Evolutionary conservation across 2,329 filamentous ascomycete species (phyloP).

Genomic region (Calonectria pseudoturangicola): DNA sequence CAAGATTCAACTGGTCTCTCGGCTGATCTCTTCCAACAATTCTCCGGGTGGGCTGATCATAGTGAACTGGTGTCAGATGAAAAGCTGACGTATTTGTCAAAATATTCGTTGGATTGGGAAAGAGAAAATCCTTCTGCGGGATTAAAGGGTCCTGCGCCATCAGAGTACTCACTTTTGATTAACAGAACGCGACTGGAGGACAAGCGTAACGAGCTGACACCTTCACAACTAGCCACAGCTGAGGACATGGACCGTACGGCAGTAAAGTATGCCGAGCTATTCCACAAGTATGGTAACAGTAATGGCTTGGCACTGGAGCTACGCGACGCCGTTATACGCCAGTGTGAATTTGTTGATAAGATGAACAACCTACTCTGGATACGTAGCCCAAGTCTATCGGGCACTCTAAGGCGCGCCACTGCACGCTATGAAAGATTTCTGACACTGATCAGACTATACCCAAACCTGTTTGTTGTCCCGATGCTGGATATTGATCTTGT

Average conservation of each 20-base stretch:
- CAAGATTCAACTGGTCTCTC: neutral
- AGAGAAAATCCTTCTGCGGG: too few species aligned
- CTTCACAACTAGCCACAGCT: too few species aligned
- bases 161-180: too few species aligned
- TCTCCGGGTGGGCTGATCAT: too few species aligned
- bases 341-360: neutral
- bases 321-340: constrained; percentile 1
- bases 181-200: too few species aligned
- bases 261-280: neutral
- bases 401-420: neutral
- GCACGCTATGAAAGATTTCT: neutral
- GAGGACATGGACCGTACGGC: neutral
- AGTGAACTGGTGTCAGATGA: too few species aligned
- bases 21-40: neutral
- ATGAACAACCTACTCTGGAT: neutral
- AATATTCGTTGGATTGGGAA: too few species aligned
- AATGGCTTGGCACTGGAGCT: neutral
- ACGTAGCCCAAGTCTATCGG: neutral
- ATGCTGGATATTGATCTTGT: neutral
- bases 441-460: neutral
- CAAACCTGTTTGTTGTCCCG: neutral
- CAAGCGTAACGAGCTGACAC: too few species aligned
- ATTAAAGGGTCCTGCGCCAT: too few species aligned
- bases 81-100: too few species aligned
- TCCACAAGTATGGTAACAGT: neutral